phyloP scores from a whole-genome alignment of 108 stramenopile genomes.

The Cyclotella baltica region DNA sequence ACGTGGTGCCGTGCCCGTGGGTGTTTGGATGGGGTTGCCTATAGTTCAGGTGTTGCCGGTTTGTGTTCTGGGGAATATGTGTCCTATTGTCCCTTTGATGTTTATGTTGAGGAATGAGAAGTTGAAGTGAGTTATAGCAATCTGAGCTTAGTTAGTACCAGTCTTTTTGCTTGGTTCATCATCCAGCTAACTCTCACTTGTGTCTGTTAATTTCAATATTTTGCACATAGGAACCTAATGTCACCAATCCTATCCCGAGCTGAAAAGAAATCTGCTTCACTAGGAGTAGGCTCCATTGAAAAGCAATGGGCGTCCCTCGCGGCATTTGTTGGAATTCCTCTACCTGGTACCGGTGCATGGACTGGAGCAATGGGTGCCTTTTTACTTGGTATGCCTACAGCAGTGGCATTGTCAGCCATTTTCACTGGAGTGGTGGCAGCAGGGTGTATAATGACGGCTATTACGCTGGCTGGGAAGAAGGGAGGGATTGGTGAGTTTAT shows the following conservation, averaged over 20 bases:
- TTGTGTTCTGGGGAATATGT: conserved; percentile 94
- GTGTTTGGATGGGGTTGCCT: conserved; percentile 93
- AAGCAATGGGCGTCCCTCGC: conserved; percentile 93
- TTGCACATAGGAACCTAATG: conserved; percentile 77
- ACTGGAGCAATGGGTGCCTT: conserved; percentile 97
- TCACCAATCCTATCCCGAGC: conserved; percentile 80
- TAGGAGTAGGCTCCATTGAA: conserved; percentile 82
- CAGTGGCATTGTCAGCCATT: conserved; percentile 86
- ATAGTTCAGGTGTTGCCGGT: conserved; percentile 80
- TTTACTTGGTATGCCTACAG: conserved; percentile 90
- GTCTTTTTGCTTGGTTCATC: no score
- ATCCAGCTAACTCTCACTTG: not conserved
- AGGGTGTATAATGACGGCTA: conserved; percentile 89
- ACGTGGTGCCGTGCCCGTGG: conserved; percentile 91
- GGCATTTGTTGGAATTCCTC: conserved; percentile 95
- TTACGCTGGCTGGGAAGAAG: conserved; percentile 83
- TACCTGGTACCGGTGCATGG: conserved; percentile 98
- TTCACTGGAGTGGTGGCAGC: conserved; percentile 93
- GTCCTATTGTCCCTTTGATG: conserved; percentile 84
- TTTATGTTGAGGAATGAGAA: conserved; percentile 78
- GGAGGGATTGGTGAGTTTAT: conserved; percentile 66
- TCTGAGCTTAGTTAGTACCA: conserved; percentile 3
- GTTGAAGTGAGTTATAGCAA: conserved; percentile 61
- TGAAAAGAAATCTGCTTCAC: conserved; percentile 80
- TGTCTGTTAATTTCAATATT: no score